Base-by-base conservation (phyloP, 2,329 filamentous ascomycete species). In the Penicillium sp. region DNA sequence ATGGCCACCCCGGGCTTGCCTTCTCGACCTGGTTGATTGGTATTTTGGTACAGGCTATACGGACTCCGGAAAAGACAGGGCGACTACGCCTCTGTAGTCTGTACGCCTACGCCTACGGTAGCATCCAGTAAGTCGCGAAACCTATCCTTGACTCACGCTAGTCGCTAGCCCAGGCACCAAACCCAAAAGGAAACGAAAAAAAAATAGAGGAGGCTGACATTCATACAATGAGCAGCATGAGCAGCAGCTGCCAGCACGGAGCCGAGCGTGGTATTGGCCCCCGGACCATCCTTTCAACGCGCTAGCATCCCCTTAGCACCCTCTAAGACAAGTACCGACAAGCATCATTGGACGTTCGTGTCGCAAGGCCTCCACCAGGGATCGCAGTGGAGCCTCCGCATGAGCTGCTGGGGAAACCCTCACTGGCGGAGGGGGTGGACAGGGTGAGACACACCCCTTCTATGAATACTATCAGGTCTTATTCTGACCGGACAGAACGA, bases 351-450 rank as follows among this genome's bases (percentile, higher is more conserved):
- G 49, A 49, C 1, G 3, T n/a, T 48, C 12, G 52, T 35, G 62
- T 57, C 57, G 57, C 57, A 59, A 59, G 31, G 15, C 20, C 47
- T 15, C 47, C 54, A 45, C 17, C 34, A 28, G 55, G 55, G 57
- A 58, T 59, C 41, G 47, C 10, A n/a, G 62, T 63, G 60, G 60
- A 63, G 50, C 51, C 53, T 10, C 47, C 51, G 28, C 48, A 58
- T 52, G 61, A 63, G 61, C 61, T 60, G 58, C 63, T 58, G 58
- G 58, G 61, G 57, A 55, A 62, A 55, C 38, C 39, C 48, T 58
- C 50, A 55, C 22, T 59, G 59, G 55, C 37, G 48, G 53, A 45
- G 47, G 48, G 48, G 17, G 11, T 35, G 11, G 48, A 45, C n/a
- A 42, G 37, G 22, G 43, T 62, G 57, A 64, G 60, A 62, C 60